phyloP scores from a whole-genome alignment of 306 rosid genomes.

The Quercus cerris region DNA sequence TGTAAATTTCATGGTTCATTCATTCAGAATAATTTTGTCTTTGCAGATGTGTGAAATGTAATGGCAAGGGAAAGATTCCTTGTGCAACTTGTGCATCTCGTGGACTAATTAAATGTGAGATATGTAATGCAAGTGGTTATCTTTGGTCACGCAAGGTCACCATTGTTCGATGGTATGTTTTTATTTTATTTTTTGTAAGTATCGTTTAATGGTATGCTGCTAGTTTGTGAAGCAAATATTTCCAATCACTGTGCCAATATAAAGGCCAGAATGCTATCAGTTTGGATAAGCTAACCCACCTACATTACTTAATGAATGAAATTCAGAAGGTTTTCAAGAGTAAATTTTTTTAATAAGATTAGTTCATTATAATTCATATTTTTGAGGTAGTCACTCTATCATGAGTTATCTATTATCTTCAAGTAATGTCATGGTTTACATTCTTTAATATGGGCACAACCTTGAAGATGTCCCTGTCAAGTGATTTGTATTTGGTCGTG shows the following conservation, averaged over 20 bases:
- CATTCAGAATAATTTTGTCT: conserved; percentile 9
- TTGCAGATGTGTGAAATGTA: conserved; percentile 86
- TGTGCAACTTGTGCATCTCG: conserved; percentile 80
- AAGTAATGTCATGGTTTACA: background rate
- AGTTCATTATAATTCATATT: background rate
- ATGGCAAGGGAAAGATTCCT: conserved; percentile 77
- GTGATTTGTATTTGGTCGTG: background rate
- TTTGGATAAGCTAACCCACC: background rate
- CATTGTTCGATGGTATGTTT: conserved; percentile 73
- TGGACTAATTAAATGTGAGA: conserved; percentile 64
- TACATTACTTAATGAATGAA: background rate
- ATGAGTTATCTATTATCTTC: background rate
- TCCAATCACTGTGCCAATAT: background rate
- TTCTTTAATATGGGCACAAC: background rate
- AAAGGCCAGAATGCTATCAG: background rate
- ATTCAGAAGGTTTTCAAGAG: background rate
- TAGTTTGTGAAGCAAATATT: background rate
- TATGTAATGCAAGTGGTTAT: conserved; percentile 73
- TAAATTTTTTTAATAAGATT: conserved; percentile 4
- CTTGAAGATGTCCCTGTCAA: background rate
- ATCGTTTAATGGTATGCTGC: background rate
- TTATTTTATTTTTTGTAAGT: too few relatives aligned
- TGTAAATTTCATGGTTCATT: conserved; percentile 15
- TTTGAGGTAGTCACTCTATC: background rate
- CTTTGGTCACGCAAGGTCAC: conserved; percentile 55